Base-by-base conservation (phyloP, 192 early-diverging fungal species). In the Irineochytrium annulatum region DNA sequence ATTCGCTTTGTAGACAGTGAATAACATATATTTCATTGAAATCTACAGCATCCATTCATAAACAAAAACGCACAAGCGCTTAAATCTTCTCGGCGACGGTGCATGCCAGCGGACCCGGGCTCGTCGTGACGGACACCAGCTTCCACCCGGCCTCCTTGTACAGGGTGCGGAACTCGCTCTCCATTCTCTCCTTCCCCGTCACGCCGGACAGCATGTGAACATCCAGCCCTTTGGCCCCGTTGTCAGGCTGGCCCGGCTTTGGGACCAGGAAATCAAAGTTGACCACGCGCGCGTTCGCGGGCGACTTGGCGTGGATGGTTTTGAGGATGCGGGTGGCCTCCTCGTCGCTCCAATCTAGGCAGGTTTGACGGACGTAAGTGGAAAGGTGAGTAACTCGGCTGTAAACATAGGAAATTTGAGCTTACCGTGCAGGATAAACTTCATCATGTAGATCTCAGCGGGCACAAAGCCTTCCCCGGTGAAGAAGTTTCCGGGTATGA, bases 201-300 rank as follows among this genome's bases (percentile, higher is more conserved):
- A 49, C 46, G 17, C 13, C 46, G 5, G 46, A 14, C 46, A 49
- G 13, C 46, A 49, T 49, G 46, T 49, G 46, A 20, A 49, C 46
- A 24, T 49, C 46, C 46, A 49, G 24, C 24, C 46, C 46, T 24
- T 22, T 8, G 5, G 46, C 13, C 5, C 46, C 46, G 24, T 49
- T 49, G 46, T 49, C 46, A 6, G 46, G 46, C 22, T 49, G 17
- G 6, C 46, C 46, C 5, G 46, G 46, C 11, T 49, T 49, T 6
- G 46, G 46, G 11, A 49, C 22, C 13, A 49, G 46, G 22, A 49
- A 49, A 24, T 49, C 46, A 49, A 49, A 49, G 46, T 49, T 49
- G 13, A 49, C 13, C 46, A 49, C 17, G 17, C 24, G 11, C 6
- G 46, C 46, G 24, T 49, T 8, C 11, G 46, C 46, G 5, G 46